Evolutionary conservation across 2,329 filamentous ascomycete species (phyloP), one percentile per base, ranked within the genome.

Genomic region (Helotiales sp.): DNA sequence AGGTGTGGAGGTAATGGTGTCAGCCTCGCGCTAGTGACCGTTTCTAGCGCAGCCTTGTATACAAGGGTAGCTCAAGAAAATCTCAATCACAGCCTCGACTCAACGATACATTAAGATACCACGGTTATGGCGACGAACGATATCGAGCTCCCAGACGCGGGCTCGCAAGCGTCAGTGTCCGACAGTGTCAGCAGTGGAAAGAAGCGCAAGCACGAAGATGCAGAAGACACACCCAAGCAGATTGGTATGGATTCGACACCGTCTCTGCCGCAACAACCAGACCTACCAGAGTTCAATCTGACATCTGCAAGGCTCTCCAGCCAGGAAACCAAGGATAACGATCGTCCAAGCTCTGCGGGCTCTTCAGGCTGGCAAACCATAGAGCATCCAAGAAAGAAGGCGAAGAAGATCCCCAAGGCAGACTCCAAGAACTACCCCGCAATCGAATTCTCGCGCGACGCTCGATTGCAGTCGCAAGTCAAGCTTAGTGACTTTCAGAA

Each of bases 401-500:
- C 75, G 6, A 87, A 87, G 72, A 88, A 86, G 73, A 71, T 82
- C 2, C 85, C 85, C 1, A 80, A 79, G 44, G 73, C 78, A 33
- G 75, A 80, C 34, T 80, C 79, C 3, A 78, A 75, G 58, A 82
- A 81, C 65, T 88, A 88, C 69, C 85, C 85, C 38, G 74, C 78
- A 36, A 82, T 88, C 62, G 74, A 74, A 19, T 86, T 87, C 65
- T 71, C 77, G 19, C 63, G 62, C 34, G 64, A 81, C 56, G 79
- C 81, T 17, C 81, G 83, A 64, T 75, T 89, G 6, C 80, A 85
- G 65, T 77, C 79, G 60, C 84, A 83, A 72, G 81, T 89, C 70
- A 82, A 83, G 60, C 76, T 89, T 46, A 81, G 80, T 59, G 82
- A 86, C 60, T 71, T 89, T 52, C 85, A 87, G 66, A 83, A 82